Evolutionary conservation across 2,329 filamentous ascomycete genomes (phyloP), one percentile per base, ranked within the genome.

Genomic region (Sarocladiaceae sp.): DNA sequence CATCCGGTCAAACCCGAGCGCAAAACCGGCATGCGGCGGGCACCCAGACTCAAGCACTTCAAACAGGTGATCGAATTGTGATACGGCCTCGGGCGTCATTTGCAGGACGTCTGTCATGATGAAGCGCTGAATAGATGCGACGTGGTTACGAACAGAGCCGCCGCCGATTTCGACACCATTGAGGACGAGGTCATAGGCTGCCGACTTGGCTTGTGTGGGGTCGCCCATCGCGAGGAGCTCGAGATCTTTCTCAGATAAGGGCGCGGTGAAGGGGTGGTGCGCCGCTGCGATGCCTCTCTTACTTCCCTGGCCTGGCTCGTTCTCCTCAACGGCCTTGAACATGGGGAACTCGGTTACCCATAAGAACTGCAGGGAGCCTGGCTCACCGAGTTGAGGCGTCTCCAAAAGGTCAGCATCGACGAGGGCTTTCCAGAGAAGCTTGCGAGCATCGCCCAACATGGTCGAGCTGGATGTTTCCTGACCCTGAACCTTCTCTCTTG

Each of bases 221-320:
- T 89, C 73, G 0, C 73, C 81, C 29, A 81, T 70, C 1, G 97
- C 77, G 40, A 43, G 40, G 1, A 88, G 65, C 31, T 88, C 82
- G 13, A 95, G 76, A 58, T 97, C 90, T 4, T 70, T 67, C 0
- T 74, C 63, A 0, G 79, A 79, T 27, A 86, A 79, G 0, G 93
- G 93, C 0, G 93, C 87, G 0, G 93, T 98, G 65, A 98, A 98
- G 0, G 93, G 93, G 60, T 98, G 93, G 58, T 98, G 93, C 0
- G 90, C 95, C 1, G 91, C 83, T 9, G 83, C 80, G 55, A 97
- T 81, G 4, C 90, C 89, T 1, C 89, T 80, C 1, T 72, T 63
- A 15, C 89, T 89, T 44, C 87, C 88, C 65, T 97, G 90, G 2
- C 88, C 88, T 0, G 86, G 85, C 11, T 75, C 70, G 43, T 74